phyloP scores from a whole-genome alignment of 164 flowering plant species.

The Magnolia officinalis region DNA sequence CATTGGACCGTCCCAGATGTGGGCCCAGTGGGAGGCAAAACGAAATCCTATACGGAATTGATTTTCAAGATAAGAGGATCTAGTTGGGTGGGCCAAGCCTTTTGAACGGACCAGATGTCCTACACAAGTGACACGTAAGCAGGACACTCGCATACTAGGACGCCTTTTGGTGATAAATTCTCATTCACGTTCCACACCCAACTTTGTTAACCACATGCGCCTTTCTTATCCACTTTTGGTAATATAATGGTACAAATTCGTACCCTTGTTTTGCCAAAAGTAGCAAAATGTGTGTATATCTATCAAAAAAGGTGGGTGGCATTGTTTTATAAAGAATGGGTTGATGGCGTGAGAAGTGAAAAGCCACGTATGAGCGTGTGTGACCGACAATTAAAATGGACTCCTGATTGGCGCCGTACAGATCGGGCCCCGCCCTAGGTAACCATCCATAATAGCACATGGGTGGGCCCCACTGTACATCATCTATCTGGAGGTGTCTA shows the following conservation, averaged over 20 bases:
- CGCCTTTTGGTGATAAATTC: neutral
- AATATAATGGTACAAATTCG: neutral
- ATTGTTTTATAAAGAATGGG: neutral
- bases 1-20: neutral
- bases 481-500: neutral
- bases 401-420: neutral
- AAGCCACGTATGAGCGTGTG: neutral
- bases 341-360: neutral
- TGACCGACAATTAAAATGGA: neutral
- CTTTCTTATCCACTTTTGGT: neutral
- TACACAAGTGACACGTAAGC: neutral
- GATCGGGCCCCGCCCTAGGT: neutral
- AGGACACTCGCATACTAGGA: no score
- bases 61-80: neutral
- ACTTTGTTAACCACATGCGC: neutral
- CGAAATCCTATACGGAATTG: neutral
- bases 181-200: neutral
- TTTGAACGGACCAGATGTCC: neutral
- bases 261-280: neutral
- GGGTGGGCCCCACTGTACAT: neutral
- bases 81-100: neutral
- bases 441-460: neutral
- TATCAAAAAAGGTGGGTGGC: no score
- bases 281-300: neutral
- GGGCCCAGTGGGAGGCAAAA: neutral